phyloP scores from a whole-genome alignment of 2,329 filamentous ascomycete genomes.

The Fusarium coffeatum region DNA sequence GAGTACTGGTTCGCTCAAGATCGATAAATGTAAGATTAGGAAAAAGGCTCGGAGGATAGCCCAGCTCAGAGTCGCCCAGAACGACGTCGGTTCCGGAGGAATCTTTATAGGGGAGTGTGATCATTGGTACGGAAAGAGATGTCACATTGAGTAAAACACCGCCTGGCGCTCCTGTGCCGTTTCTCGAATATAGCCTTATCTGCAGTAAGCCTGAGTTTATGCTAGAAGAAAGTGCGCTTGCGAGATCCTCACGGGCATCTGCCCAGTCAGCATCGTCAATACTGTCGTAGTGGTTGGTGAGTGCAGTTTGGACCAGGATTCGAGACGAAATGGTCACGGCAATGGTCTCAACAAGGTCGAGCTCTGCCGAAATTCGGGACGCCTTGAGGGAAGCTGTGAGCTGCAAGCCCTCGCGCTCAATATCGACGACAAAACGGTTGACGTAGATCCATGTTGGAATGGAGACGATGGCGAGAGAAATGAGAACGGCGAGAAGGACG shows the following conservation, averaged over 20 bases:
- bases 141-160: slow-evolving; percentile 74
- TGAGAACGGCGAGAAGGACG: slow-evolving; percentile 79
- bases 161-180: slow-evolving; percentile 65
- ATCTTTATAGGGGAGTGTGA: slow-evolving; percentile 71
- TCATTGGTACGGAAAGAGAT: slow-evolving; percentile 57
- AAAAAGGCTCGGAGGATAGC: slow-evolving; percentile 78
- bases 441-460: slow-evolving; percentile 77
- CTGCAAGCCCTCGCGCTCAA: slow-evolving; percentile 71
- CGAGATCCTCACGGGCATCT: slow-evolving; percentile 71
- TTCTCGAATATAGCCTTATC: slow-evolving; percentile 77
- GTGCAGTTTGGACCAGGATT: slow-evolving; percentile 66
- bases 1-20: slow-evolving; percentile 55
- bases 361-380: slow-evolving; percentile 80
- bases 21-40: slow-evolving; percentile 79
- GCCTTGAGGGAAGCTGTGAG: slow-evolving; percentile 90
- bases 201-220: slow-evolving; percentile 72
- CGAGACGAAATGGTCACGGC: slow-evolving; percentile 78
- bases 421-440: slow-evolving; percentile 63
- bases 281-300: slow-evolving; percentile 62
- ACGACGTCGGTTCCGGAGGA: slow-evolving; percentile 68
- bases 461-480: slow-evolving; percentile 80
- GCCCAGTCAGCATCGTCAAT: slow-evolving; percentile 68
- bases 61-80: slow-evolving; percentile 71
- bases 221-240: slow-evolving; percentile 74
- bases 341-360: slow-evolving; percentile 81